Base-by-base conservation (phyloP, 148 eudicot genomes). In the Camellia lanceoleosa region DNA sequence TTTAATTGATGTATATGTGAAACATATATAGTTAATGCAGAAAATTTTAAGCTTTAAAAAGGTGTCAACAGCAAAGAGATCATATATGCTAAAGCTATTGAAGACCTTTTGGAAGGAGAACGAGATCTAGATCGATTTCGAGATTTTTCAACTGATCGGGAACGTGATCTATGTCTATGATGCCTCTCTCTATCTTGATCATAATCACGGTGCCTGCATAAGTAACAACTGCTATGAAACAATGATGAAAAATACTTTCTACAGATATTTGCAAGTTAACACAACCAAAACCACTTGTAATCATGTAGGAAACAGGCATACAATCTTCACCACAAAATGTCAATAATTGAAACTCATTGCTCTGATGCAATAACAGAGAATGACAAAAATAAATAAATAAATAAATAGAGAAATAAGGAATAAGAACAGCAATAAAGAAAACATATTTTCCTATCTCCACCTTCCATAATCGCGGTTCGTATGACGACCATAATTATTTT, bases 131-230 rank as follows among this genome's bases (percentile, higher is more conserved):
- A 82, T 60, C 83, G 75, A 51, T 77, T 80, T 23, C 80, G 74
- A 77, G 79, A 82, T 82, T 80, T 80, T 73, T 85, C 88, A 68
- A 80, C 82, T 43, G 89, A 84, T 49, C 63, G 82, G 73, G 88
- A 87, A 18, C 72, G 91, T 55, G 88, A 87, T 83, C 91, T 91
- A 54, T 83, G 89, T 83, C 92, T 88, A 77, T 89, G 86, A 70
- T 83, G 87, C 80, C 87, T 89, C 47, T 89, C 94, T 86, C 87
- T 87, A 55, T 90, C 83, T 52, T 78, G 81, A 64, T 69, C 87
- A 84, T 84, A 78, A 63, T 73, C 91, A 83, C 85, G 84, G 46
- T 81, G 80, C 90, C 97, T 88, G 89, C 80, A 75, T 68, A 81
- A 75, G 54, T 18, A 78, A 55, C 52, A 54, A n/a, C 64, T 12